phyloP scores from a whole-genome alignment of 768 basidiomycete genomes.

The Arthromyces matolae region DNA sequence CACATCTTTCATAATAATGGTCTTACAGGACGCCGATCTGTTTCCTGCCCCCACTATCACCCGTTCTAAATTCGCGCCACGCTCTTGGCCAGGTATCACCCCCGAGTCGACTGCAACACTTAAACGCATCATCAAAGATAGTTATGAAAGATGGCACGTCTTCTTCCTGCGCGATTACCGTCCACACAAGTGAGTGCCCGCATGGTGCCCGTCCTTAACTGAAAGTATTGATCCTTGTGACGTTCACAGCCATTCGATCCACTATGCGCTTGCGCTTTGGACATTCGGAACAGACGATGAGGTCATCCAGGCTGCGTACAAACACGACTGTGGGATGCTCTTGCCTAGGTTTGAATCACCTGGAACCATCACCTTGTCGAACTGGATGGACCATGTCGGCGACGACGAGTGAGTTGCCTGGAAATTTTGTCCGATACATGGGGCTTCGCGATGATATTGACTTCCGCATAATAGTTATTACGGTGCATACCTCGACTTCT shows the following conservation, averaged over 20 bases:
- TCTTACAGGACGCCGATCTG: too few species aligned
- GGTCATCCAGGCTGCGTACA: slow-evolving; percentile 33
- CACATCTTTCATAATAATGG: too few species aligned
- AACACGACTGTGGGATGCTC: slow-evolving; percentile 27
- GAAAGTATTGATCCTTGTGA: too few species aligned
- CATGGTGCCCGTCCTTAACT: not conserved
- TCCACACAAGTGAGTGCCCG: slow-evolving; percentile 56
- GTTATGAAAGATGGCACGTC: slow-evolving; percentile 44
- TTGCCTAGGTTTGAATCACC: slow-evolving; percentile 37
- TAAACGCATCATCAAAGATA: slow-evolving; percentile 38
- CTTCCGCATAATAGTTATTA: too few species aligned
- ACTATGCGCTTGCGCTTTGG: slow-evolving; percentile 24
- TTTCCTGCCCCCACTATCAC: too few species aligned
- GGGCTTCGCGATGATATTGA: too few species aligned
- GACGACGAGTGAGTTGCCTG: slow-evolving; percentile 51
- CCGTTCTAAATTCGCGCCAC: too few species aligned
- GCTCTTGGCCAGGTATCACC: slow-evolving; percentile 33
- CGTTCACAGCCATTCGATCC: slow-evolving; percentile 21
- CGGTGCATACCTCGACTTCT: slow-evolving; percentile 51
- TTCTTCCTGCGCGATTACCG: slow-evolving; percentile 39
- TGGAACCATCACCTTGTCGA: slow-evolving; percentile 37
- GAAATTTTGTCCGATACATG: too few species aligned
- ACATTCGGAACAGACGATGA: slow-evolving; percentile 19
- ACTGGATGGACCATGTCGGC: slow-evolving; percentile 51
- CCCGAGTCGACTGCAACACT: slow-evolving; percentile 30